Conservation (phyloP, 225 moss, liverwort and hornwort genomes). For the Marchantia polymorpha region DNA sequence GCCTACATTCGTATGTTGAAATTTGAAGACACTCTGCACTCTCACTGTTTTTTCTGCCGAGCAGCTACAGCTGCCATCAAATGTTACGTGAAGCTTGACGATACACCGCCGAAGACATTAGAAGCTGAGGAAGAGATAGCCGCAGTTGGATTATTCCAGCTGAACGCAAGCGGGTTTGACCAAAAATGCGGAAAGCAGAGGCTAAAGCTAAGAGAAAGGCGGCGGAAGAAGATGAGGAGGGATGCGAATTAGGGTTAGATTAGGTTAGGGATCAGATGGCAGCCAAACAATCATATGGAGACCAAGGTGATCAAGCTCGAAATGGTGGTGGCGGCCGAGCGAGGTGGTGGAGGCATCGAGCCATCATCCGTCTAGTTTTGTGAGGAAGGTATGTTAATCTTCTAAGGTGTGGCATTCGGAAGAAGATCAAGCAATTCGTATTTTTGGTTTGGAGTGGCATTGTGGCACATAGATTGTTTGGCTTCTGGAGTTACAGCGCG, state of each 20-base stretch:
- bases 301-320: no score
- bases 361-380: background rate
- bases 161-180: constrained; percentile 86
- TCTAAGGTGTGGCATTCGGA: background rate
- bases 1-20: constrained; percentile 97
- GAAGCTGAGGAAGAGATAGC: constrained; percentile 90
- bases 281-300: no score
- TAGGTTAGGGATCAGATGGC: no score
- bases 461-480: background rate
- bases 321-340: no score
- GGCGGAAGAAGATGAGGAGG: constrained; percentile 83
- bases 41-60: constrained; percentile 84
- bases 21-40: constrained; percentile 91
- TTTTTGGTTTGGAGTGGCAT: background rate
- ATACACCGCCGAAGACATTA: constrained; percentile 80
- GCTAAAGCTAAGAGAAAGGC: constrained; percentile 95
- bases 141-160: constrained; percentile 75
- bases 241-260: no score
- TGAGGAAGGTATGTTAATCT: background rate
- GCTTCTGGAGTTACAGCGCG: background rate
- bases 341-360: no score
- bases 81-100: constrained; percentile 80
- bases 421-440: background rate
- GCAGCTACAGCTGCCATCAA: constrained; percentile 89
- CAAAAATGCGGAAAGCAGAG: constrained; percentile 87